These are phyloP conservation scores for Scutellaria baicalensis DNA, from an alignment of 257 asterid genomes.

Conservation along the genomic window DNA sequence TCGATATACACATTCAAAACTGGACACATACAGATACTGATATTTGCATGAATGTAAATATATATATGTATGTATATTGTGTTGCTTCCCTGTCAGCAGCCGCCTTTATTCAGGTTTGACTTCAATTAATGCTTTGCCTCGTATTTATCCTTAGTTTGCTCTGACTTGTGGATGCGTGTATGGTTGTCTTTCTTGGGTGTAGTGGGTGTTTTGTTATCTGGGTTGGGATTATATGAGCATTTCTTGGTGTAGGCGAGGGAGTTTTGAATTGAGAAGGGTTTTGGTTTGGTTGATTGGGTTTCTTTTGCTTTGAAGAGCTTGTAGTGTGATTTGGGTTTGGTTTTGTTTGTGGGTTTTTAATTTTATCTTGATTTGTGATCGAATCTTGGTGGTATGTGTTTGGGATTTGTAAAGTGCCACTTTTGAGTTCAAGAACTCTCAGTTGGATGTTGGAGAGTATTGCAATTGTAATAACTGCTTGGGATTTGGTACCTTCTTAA, in stretches of 20 bases:
- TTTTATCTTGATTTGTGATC: slow-evolving; percentile 10
- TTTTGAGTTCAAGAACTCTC: slow-evolving; percentile 3
- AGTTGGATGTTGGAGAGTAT: neutral
- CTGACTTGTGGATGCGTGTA: neutral
- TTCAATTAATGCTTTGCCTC: slow-evolving; percentile 32
- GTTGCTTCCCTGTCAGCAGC: slow-evolving; percentile 17
- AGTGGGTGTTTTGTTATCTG: neutral
- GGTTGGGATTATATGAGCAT: neutral
- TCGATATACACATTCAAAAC: neutral
- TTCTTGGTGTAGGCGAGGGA: slow-evolving; percentile 7
- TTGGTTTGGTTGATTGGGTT: neutral
- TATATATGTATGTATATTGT: neutral
- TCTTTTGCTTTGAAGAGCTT: neutral
- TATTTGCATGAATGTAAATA: neutral
- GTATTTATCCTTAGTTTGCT: slow-evolving; percentile 1
- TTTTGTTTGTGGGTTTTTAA: slow-evolving; percentile 18
- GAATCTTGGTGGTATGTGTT: slow-evolving; percentile 1
- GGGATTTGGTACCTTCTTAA: neutral
- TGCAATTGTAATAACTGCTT: neutral
- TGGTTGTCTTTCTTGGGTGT: slow-evolving; percentile 13
- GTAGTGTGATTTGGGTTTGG: slow-evolving; percentile 17
- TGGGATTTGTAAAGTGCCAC: slow-evolving; percentile 3
- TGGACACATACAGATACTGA: neutral
- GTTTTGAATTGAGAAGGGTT: neutral
- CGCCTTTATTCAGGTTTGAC: slow-evolving; percentile 42